Evolutionary conservation across 352 stramenopile species (phyloP).

Genomic region (Pythium diclinum): DNA sequence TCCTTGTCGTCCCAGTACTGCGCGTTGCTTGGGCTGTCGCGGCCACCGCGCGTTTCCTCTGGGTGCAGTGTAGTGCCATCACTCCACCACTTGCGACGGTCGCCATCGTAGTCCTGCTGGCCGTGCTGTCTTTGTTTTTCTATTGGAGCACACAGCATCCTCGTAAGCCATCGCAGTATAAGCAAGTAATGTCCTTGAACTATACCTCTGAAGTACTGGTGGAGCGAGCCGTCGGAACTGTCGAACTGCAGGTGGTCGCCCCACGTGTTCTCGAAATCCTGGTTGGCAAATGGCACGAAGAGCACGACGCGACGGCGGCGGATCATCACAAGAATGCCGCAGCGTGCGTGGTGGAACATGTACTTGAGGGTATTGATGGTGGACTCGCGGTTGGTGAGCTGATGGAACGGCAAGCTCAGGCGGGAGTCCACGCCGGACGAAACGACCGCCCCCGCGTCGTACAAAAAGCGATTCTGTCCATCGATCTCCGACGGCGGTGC

Average conservation of each 20-base stretch:
- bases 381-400: conserved; percentile 76
- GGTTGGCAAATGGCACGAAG: conserved; percentile 97
- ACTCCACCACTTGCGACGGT: conserved; percentile 96
- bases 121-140: conserved; percentile 81
- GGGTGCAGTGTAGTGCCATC: conserved; percentile 98
- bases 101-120: conserved; percentile 75
- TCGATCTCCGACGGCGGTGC: conserved; percentile 32
- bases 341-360: conserved; percentile 98
- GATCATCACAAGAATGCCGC: conserved; percentile 99
- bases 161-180: not conserved
- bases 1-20: conserved; percentile 98
- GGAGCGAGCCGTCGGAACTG: conserved; percentile 83
- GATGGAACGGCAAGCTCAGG: conserved; percentile 93
- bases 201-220: conserved; percentile 90
- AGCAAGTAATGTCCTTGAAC: not conserved
- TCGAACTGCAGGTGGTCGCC: conserved; percentile 90
- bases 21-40: not conserved
- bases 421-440: conserved; percentile 67
- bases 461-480: conserved; percentile 62
- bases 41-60: conserved; percentile 49
- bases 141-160: not conserved
- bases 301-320: conserved; percentile 92
- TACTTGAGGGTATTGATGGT: conserved; percentile 96
- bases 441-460: conserved; percentile 48
- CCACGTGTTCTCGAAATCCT: conserved; percentile 97